These are phyloP conservation scores for Aspergillus pseudotamarii DNA, from an alignment of 2,329 filamentous ascomycete species.

Conservation along the genomic window DNA sequence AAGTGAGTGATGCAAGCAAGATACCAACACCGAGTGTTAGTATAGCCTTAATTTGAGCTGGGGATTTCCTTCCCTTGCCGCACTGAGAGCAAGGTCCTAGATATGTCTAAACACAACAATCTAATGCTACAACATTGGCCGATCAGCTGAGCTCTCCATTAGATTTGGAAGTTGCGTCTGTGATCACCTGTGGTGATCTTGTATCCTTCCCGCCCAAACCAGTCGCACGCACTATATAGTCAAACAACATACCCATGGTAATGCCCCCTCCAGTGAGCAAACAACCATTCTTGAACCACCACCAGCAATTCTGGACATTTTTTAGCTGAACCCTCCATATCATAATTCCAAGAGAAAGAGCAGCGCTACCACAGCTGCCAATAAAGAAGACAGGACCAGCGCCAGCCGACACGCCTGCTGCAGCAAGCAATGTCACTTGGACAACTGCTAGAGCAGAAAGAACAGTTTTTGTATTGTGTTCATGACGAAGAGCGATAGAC, in stretches of 20 bases:
- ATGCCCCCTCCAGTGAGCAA: constrained; percentile 65
- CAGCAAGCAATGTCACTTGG: constrained; percentile 48
- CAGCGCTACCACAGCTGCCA: constrained; percentile 61
- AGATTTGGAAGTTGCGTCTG: not conserved
- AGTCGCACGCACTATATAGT: constrained; percentile 49
- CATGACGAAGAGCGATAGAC: constrained; percentile 53
- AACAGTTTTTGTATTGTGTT: constrained; percentile 50
- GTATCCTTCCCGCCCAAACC: constrained; percentile 28
- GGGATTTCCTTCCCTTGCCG: not conserved
- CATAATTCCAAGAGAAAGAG: constrained; percentile 59
- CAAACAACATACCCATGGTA: constrained; percentile 56
- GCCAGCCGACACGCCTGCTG: constrained; percentile 51
- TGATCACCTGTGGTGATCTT: not conserved
- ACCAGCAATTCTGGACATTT: constrained; percentile 62
- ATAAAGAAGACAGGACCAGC: constrained; percentile 62
- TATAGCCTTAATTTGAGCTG: not conserved
- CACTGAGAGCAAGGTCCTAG: not conserved
- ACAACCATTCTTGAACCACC: constrained; percentile 66
- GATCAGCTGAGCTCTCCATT: not conserved
- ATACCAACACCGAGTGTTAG: not conserved
- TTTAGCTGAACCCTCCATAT: constrained; percentile 62
- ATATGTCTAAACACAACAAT: not conserved
- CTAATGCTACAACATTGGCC: not conserved
- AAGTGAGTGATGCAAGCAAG: not conserved
- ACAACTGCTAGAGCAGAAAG: constrained; percentile 44